Evolutionary conservation across 2,329 filamentous ascomycete species (phyloP).

Genomic region (Diplodia corticola): DNA sequence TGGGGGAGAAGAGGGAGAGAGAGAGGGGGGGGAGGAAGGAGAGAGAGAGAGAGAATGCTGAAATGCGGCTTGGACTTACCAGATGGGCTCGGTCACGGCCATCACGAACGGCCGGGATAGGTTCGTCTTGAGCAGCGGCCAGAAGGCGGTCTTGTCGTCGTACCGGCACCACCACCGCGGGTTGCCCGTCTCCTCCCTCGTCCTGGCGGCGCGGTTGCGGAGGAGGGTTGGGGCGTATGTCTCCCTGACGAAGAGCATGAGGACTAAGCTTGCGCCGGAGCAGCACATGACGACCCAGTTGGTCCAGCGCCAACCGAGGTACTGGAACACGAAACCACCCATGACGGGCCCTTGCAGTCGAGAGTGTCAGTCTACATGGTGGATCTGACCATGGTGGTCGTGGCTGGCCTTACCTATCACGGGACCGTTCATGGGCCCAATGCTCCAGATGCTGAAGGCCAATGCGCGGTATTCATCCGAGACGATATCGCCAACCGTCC

Average conservation of each 20-base stretch:
- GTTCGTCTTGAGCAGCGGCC: conserved; percentile 70
- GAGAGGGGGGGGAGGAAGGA: too few relatives aligned
- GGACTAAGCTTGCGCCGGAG: conserved; percentile 33
- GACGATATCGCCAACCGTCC: conserved; percentile 67
- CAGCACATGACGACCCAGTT: conserved; percentile 85
- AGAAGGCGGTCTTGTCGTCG: conserved; percentile 66
- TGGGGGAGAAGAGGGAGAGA: not conserved
- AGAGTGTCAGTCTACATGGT: conserved; percentile 37
- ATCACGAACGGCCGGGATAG: conserved; percentile 76
- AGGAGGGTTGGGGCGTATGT: conserved; percentile 75
- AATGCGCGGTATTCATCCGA: conserved; percentile 75
- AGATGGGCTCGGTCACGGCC: conserved; percentile 80
- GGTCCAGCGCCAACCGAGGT: conserved; percentile 64
- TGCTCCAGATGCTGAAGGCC: conserved; percentile 80
- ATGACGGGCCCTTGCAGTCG: conserved; percentile 55
- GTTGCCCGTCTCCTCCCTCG: conserved; percentile 69
- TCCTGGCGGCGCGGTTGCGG: conserved; percentile 62
- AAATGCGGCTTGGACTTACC: conserved; percentile 53
- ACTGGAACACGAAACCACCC: conserved; percentile 54
- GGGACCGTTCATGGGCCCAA: conserved; percentile 53
- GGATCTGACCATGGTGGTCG: too few relatives aligned
- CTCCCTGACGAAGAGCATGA: conserved; percentile 56
- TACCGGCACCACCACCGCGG: conserved; percentile 77
- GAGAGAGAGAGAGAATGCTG: too few relatives aligned
- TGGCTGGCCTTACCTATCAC: conserved; percentile 1